phyloP scores from a whole-genome alignment of 306 rosid species.

The Medicago truncatula region MtrunA17r5.0-ANR NC_053044.1:50535001-50535500 shows the following conservation, averaged over 20 bases:
- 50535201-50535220: slow-evolving; percentile 94
- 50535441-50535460: slow-evolving; percentile 23
- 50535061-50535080: slow-evolving; percentile 26
- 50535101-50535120: slow-evolving; percentile 18
- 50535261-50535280: slow-evolving; percentile 23
- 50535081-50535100: slow-evolving; percentile 39
- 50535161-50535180: slow-evolving; percentile 99
- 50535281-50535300: slow-evolving; percentile 26
- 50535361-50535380: slow-evolving; percentile 26
- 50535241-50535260: slow-evolving; percentile 56
- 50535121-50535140: slow-evolving; percentile 65
- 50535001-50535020: slow-evolving; percentile 96
- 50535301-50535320: slow-evolving; percentile 15
- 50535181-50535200: slow-evolving; percentile 94
- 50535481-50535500: slow-evolving; percentile 41
- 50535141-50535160: slow-evolving; percentile 99
- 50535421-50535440: slow-evolving; percentile 24
- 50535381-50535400: slow-evolving; percentile 27
- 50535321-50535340: slow-evolving; percentile 31
- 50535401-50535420: slow-evolving; percentile 17
- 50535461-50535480: slow-evolving; percentile 26
- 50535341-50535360: slow-evolving; percentile 27
- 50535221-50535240: slow-evolving; percentile 93
- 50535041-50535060: slow-evolving; percentile 1
- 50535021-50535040: slow-evolving; percentile 86